Base-by-base conservation (phyloP, 139 green algal species). In the Volvox reticuliferus region DNA sequence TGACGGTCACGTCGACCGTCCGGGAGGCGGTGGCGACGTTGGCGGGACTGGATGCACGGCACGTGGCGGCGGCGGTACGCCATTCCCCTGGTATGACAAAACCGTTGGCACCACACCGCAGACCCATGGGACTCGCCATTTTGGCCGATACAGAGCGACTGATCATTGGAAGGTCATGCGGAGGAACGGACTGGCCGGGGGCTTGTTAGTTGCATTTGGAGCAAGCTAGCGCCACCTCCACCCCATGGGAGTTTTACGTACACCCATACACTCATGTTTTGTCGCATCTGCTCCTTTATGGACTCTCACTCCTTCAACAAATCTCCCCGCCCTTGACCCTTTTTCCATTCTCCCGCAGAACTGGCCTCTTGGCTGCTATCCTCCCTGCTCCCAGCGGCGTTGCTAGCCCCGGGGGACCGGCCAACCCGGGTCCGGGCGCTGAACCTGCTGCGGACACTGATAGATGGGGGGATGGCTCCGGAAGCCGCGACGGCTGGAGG, bases 371-470 rank as follows among this genome's bases (percentile, higher is more conserved):
- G 30, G 50, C 86, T 90, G 86, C 50, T 36, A 2, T 36, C 0
- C 13, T 13, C 16, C 20, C 50, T 90, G 86, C 86, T 90, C 44
- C 86, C 86, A 1, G 21, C 71, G 26, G 86, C 73, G 50, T 55
- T 83, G 71, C 71, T 90, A 44, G 86, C 73, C 37, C 71, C 71
- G 9, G 86, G 86, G 35, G 86, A 90, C 44, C 44, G 71, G 16
- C 86, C 86, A 73, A 84, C 50, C 12, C 71, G 86, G 35, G 50
- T 83, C 20, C 86, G 86, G 12, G 2, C 71, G 44, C 71, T 90
- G 86, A n/a, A 50, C 44, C 30, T 90, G 73, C 86, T 90, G 86
- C 71, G 86, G 37, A 30, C 69, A 24, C 13, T 55, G 2, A 30
- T 55, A 1, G 71, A 35, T 5, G 22, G 17, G 67, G 67, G 24